These are phyloP conservation scores for Fomitopsis betulina DNA, from an alignment of 1,284 basidiomycete species.

Conservation along the genomic window DNA sequence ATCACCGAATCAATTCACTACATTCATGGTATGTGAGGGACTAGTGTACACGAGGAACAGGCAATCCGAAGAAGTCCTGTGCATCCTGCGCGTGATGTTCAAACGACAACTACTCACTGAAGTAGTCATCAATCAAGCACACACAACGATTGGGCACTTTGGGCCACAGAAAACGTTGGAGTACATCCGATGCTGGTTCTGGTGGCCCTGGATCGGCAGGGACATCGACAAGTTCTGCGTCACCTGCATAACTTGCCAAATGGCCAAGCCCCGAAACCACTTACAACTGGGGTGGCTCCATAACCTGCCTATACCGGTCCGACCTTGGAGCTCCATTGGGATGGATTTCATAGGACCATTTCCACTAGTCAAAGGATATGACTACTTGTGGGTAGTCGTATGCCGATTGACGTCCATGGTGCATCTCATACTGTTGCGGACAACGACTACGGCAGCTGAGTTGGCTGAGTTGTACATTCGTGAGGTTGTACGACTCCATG, in stretches of 20 bases:
- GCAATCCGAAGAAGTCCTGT: constrained; percentile 7
- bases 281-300: constrained; percentile 20
- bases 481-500: constrained; percentile 39
- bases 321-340: too few relatives aligned
- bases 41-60: constrained; percentile 6
- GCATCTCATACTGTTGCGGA: constrained; percentile 28
- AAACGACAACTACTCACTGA: constrained; percentile 1
- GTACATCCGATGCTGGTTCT: constrained; percentile 26
- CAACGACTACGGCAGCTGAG: constrained; percentile 27
- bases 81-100: constrained; percentile 1
- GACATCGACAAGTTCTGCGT: constrained; percentile 18
- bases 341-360: constrained; percentile 8
- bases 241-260: constrained; percentile 21
- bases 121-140: constrained; percentile 21
- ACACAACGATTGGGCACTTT: constrained; percentile 22
- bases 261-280: constrained; percentile 13
- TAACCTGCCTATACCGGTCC: constrained; percentile 18
- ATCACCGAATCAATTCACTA: neutral
- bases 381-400: constrained; percentile 27
- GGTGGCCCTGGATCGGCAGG: constrained; percentile 29
- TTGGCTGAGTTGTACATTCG: constrained; percentile 27
- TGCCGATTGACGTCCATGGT: constrained; percentile 5
- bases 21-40: too few relatives aligned
- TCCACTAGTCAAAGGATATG: constrained; percentile 11
- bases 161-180: constrained; percentile 19